phyloP scores from a whole-genome alignment of 2,329 filamentous ascomycete genomes.

The Beauveria sp. region DNA sequence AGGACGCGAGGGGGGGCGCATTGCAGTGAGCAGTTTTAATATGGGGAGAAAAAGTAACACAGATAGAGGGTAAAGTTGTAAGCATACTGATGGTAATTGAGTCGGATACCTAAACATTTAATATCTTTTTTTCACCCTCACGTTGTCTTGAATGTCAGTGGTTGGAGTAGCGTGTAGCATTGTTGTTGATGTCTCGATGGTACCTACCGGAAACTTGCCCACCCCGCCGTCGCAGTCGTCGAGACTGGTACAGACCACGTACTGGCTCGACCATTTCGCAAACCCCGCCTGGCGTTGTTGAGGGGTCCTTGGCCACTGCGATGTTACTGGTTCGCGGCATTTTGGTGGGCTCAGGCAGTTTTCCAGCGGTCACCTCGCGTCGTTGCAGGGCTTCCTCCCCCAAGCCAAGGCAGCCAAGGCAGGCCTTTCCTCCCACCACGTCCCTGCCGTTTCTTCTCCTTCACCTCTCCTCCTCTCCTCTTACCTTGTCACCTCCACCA shows the following conservation, averaged over 20 bases:
- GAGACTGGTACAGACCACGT: background rate
- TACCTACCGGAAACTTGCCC: background rate
- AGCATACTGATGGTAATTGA: background rate
- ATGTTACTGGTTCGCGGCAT: background rate
- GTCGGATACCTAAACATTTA: background rate
- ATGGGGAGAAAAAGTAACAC: too few relatives aligned
- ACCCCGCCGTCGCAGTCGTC: background rate
- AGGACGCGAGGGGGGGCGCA: background rate
- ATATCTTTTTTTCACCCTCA: too few relatives aligned
- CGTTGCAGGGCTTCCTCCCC: background rate
- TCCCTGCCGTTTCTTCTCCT: conserved; percentile 28
- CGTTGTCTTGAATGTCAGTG: too few relatives aligned
- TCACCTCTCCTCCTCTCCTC: background rate
- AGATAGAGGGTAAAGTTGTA: too few relatives aligned
- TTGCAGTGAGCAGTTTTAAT: too few relatives aligned
- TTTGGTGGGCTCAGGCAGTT: background rate
- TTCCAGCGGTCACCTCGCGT: background rate
- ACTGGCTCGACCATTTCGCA: background rate
- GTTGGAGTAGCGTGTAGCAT: too few relatives aligned
- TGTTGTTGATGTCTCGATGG: background rate
- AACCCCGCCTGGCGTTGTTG: background rate
- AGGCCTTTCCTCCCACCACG: background rate
- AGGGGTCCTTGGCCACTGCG: background rate
- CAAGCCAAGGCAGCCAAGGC: too few relatives aligned
- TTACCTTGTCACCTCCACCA: conserved; percentile 18